Evolutionary conservation across 2,329 filamentous ascomycete genomes (phyloP), one percentile per base, ranked within the genome.

Genomic region (Arthrobotrys musiformis): DNA sequence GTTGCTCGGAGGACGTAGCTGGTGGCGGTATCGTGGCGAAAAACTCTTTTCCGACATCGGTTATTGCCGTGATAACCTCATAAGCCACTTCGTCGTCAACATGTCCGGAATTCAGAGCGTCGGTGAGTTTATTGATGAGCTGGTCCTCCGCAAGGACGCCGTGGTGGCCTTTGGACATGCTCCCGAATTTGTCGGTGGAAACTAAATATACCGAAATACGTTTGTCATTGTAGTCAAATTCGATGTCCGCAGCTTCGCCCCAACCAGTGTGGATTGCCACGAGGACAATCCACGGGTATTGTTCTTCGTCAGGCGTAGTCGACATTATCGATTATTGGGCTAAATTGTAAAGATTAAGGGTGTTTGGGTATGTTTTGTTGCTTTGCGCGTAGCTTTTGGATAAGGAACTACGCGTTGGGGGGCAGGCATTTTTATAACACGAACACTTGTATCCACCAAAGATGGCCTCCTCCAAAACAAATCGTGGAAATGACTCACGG

Each of bases 11-110:
- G n/a, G 56, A 22, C 1, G 2, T 19, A 8, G 5, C 2, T 11
- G 2, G 4, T 13, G 56, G 17, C 15, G 35, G 33, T 61, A 61
- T 61, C 3, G 56, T 26, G 4, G 5, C 33, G n/a, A 61, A 61
- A 61, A 40, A 61, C 6, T 61, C 56, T 15, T 61, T 61, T n/a
- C 56, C 56, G 19, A 11, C 35, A 44, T 42, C 24, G 11, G 44
- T 22, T 44, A 61, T 44, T 11, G 7, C 15, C 11, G 9, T 6
- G 13, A 42, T n/a, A 28, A 42, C 56, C 4, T 61, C 56, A 8
- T 42, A 44, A 15, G 9, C n/a, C 19, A 3, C 17, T 2, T 26
- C 17, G 2, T 30, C 37, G 37, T 24, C 2, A 7, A 7, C 4
- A 3, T 40, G n/a, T n/a, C n/a, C 1, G 30, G 35, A 42, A 4